A percentile compares a stretch with the other conserved stretches of the same genome.
These are phyloP conservation scores for Boletus vermiculosoides DNA, from an alignment of 768 basidiomycete genomes.

Conservation along the genomic window DNA sequence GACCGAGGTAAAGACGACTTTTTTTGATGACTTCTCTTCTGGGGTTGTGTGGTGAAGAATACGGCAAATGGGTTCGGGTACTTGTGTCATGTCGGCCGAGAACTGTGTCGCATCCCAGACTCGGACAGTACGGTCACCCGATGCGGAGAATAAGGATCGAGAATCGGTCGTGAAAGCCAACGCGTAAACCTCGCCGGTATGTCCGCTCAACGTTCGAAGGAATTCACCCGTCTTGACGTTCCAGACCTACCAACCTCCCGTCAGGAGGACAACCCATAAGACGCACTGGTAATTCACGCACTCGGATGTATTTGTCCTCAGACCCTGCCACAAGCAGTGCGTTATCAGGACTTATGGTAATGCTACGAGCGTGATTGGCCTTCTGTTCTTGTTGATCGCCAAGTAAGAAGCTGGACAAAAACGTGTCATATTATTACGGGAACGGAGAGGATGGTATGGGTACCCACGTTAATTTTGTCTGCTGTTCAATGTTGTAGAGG, in stretches of 20 bases:
- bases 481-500: constrained; percentile 27
- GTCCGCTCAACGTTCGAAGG: constrained; percentile 32
- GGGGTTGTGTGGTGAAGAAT: constrained; percentile 18
- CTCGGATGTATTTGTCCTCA: constrained; percentile 35
- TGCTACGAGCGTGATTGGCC: constrained; percentile 34
- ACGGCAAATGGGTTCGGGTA: constrained; percentile 19
- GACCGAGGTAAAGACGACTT: constrained; percentile 32
- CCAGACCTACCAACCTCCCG: constrained; percentile 25
- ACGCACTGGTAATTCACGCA: constrained; percentile 13
- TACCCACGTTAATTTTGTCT: constrained; percentile 30
- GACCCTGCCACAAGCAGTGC: constrained; percentile 33
- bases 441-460: background rate
- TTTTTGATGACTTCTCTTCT: constrained; percentile 19
- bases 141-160: constrained; percentile 34
- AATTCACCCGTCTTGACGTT: constrained; percentile 24
- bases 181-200: constrained; percentile 36
- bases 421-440: background rate
- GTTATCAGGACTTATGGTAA: constrained; percentile 32
- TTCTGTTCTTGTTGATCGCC: constrained; percentile 21
- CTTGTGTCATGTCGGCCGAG: constrained; percentile 16
- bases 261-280: background rate
- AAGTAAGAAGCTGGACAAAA: constrained; percentile 24
- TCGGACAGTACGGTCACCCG: constrained; percentile 36
- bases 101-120: constrained; percentile 35
- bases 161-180: constrained; percentile 37